These are phyloP conservation scores for Penicillium sp. DNA, from an alignment of 2,329 filamentous ascomycete genomes.

Conservation along the genomic window DNA sequence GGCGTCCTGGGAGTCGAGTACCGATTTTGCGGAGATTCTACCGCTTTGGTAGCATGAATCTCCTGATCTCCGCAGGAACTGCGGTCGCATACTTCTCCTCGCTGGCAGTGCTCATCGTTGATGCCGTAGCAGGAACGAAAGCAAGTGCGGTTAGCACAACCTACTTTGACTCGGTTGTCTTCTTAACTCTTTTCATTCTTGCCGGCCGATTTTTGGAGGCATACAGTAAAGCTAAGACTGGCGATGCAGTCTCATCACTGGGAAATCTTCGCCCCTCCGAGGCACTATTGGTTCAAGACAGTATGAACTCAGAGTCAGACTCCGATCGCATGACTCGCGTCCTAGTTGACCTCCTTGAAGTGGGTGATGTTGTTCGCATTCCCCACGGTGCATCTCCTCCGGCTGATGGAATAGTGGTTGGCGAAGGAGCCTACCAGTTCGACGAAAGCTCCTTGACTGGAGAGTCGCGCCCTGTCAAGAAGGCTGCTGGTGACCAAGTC, in stretches of 20 bases:
- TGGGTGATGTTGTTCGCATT: slow-evolving; percentile 72
- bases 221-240: slow-evolving; percentile 88
- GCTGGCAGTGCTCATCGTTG: slow-evolving; percentile 71
- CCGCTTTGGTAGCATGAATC: slow-evolving; percentile 96
- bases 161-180: slow-evolving; percentile 93
- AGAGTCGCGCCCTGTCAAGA: slow-evolving; percentile 49
- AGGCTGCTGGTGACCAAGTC: slow-evolving; percentile 43
- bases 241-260: slow-evolving; percentile 78
- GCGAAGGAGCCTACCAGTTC: slow-evolving; percentile 64
- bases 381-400: slow-evolving; percentile 80
- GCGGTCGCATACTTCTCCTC: slow-evolving; percentile 85
- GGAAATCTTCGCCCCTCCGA: slow-evolving; percentile 75
- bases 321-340: slow-evolving; percentile 46
- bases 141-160: slow-evolving; percentile 57
- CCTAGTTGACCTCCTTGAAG: slow-evolving; percentile 68
- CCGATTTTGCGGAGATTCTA: slow-evolving; percentile 76
- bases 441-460: slow-evolving; percentile 86
- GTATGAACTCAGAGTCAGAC: neutral
- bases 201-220: slow-evolving; percentile 64
- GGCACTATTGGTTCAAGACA: slow-evolving; percentile 62
- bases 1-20: slow-evolving; percentile 72
- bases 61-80: slow-evolving; percentile 85
- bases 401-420: slow-evolving; percentile 68
- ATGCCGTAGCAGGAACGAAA: slow-evolving; percentile 34
- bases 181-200: slow-evolving; percentile 84